Evolutionary conservation across 139 green algal species (phyloP).

Genomic region (Picochlorum sp.): DNA sequence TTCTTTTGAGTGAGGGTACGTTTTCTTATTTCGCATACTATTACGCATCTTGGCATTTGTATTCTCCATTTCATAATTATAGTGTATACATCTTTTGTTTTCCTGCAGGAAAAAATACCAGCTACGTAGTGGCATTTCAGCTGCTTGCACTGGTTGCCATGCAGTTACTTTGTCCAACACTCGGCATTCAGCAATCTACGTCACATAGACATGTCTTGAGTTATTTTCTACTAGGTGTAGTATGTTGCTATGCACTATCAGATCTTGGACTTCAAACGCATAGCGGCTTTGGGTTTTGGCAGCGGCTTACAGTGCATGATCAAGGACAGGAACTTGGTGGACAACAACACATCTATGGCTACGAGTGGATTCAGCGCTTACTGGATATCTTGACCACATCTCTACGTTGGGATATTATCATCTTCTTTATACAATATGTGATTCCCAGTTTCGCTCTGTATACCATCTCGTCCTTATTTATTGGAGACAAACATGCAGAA

Average conservation of each 20-base stretch:
- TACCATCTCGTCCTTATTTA: not conserved
- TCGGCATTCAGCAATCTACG: too few species aligned
- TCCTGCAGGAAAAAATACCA: too few species aligned
- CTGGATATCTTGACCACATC: not conserved
- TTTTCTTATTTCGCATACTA: too few species aligned
- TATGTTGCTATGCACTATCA: not conserved
- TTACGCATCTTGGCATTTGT: too few species aligned
- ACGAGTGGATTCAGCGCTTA: too few species aligned
- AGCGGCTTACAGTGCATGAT: slow-evolving; percentile 17
- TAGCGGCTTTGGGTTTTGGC: slow-evolving; percentile 19
- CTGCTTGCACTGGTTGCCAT: too few species aligned
- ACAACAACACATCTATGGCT: too few species aligned
- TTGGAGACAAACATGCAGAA: too few species aligned
- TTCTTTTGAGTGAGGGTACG: slow-evolving; percentile 24
- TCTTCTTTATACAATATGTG: not conserved
- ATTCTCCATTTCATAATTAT: too few species aligned
- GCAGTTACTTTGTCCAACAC: too few species aligned
- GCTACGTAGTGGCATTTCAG: too few species aligned
- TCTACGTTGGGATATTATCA: not conserved
- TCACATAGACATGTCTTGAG: not conserved
- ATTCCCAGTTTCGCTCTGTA: not conserved
- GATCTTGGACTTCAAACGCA: not conserved
- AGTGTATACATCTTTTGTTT: not conserved
- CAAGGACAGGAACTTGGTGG: too few species aligned
- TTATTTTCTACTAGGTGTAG: not conserved